Evolutionary conservation across 2,329 filamentous ascomycete genomes (phyloP), one percentile per base, ranked within the genome.

Genomic region (Geoglossum cookeanum): DNA sequence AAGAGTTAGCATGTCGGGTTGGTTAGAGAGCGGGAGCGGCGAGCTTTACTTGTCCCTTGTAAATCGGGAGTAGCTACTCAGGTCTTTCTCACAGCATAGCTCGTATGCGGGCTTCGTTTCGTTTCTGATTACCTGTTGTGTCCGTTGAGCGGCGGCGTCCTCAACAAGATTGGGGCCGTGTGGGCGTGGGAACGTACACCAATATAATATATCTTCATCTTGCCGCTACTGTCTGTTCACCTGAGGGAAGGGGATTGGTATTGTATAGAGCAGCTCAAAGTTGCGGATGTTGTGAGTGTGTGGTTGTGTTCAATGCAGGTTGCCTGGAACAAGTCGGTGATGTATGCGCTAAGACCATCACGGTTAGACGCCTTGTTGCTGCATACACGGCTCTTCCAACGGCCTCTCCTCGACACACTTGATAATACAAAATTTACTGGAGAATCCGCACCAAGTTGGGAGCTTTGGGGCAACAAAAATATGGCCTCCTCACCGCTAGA

Each of bases 11-110:
- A 17, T 48, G 53, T 48, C 37, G 51, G 37, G 22, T n/a, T 15
- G 39, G 3, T 3, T n/a, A n/a, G 27, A 15, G 29, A 17, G 45
- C 5, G 11, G 52, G 29, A 2, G 39, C 29, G 44, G 44, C 54
- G 59, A 30, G 48, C 60, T 74, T 60, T 73, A 86, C 81, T 79
- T 85, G 64, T 77, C 73, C 62, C 82, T 77, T 62, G 85, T 91
- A 74, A 94, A 94, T 70, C 84, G 80, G 59, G 82, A 88, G 74
- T 86, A 92, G 64, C 78, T 80, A 69, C 76, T 82, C 62, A 94
- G 77, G 65, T 94, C 85, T 69, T 83, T 84, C 71, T 87, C 88
- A 63, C 78, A 75, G 68, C 78, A 80, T 61, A 95, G 76, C 74
- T 94, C 87, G 64, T 86, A 73, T 55, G 85, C 80, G 54, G 87